These are phyloP conservation scores for Heliamphora exappendiculata DNA, from an alignment of 148 eudicot species.

Conservation along the genomic window DNA sequence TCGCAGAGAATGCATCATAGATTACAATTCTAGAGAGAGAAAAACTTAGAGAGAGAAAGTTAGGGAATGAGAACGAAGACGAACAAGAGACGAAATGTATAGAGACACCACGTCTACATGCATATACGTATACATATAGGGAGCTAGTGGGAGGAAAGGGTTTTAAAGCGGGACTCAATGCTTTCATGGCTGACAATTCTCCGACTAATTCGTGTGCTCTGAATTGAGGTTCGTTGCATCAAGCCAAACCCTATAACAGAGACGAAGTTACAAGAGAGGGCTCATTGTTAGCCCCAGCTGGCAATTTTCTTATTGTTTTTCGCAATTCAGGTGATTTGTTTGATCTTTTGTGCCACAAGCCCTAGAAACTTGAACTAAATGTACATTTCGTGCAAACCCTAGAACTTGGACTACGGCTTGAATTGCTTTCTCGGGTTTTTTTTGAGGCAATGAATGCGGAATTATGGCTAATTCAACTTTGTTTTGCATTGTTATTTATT, in stretches of 20 bases:
- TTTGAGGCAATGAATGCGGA: slow-evolving; percentile 9
- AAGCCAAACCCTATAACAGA: slow-evolving; percentile 31
- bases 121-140: background rate
- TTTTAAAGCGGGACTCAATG: slow-evolving; percentile 7
- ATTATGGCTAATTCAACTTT: background rate
- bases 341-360: slow-evolving; percentile 8
- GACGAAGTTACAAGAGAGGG: slow-evolving; percentile 1
- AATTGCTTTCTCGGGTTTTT: slow-evolving; percentile 4
- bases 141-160: background rate
- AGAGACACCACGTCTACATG: background rate
- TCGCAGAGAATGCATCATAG: slow-evolving; percentile 6
- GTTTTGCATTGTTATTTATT: slow-evolving; percentile 15
- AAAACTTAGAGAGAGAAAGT: slow-evolving; percentile 14
- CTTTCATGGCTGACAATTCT: slow-evolving; percentile 10
- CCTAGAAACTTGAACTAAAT: slow-evolving; percentile 25
- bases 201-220: slow-evolving; percentile 21
- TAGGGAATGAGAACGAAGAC: slow-evolving; percentile 18
- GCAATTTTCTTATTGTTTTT: slow-evolving; percentile 14
- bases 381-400: slow-evolving; percentile 23
- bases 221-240: slow-evolving; percentile 24
- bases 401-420: slow-evolving; percentile 20
- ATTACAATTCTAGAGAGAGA: slow-evolving; percentile 6
- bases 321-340: slow-evolving; percentile 34
- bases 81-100: slow-evolving; percentile 12
- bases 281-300: slow-evolving; percentile 1